Percentiles rank a stretch among this genome's conserved stretches.
Evolutionary conservation across 441 rosid species (phyloP).

Genomic region (Adansonia madagascariensis): DNA sequence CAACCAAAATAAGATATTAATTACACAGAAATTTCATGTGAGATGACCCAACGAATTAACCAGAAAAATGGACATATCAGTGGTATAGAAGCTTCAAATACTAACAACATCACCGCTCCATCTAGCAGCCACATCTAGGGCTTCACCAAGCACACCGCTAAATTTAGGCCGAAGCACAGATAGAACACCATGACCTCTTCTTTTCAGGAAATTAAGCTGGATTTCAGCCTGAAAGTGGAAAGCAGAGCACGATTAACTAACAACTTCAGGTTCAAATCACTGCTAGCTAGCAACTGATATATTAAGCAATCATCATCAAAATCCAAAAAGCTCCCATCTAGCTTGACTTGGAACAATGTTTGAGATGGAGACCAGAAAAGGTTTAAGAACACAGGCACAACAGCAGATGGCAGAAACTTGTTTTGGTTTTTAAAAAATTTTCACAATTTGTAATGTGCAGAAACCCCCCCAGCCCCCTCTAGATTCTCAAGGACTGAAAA

Average conservation of each 20-base stretch:
- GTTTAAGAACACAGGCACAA: slow-evolving; percentile 8
- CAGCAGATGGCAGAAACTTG: slow-evolving; percentile 16
- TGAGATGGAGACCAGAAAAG: slow-evolving; percentile 14
- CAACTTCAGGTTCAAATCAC: slow-evolving; percentile 5
- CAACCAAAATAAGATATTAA: background rate
- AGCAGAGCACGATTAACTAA: slow-evolving; percentile 29
- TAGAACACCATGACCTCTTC: slow-evolving; percentile 93
- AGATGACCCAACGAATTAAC: slow-evolving; percentile 12
- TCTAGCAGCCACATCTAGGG: slow-evolving; percentile 92
- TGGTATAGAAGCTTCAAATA: slow-evolving; percentile 32
- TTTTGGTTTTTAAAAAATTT: slow-evolving; percentile 25
- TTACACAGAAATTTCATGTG: slow-evolving; percentile 15
- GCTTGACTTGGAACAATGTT: slow-evolving; percentile 11
- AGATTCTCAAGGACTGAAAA: no score
- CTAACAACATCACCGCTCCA: slow-evolving; percentile 99
- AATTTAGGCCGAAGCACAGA: slow-evolving; percentile 93
- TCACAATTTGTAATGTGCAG: background rate
- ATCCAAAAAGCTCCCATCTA: slow-evolving; percentile 18
- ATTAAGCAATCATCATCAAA: slow-evolving; percentile 23
- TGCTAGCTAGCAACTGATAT: background rate
- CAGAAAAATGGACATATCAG: slow-evolving; percentile 23
- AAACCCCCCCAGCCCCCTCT: background rate
- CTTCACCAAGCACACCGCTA: slow-evolving; percentile 98
- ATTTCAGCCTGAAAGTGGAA: slow-evolving; percentile 82
- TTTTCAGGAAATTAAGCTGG: slow-evolving; percentile 95